Evolutionary conservation across 352 stramenopile genomes (phyloP).

Genomic region (Lagenidium giganteum): DNA sequence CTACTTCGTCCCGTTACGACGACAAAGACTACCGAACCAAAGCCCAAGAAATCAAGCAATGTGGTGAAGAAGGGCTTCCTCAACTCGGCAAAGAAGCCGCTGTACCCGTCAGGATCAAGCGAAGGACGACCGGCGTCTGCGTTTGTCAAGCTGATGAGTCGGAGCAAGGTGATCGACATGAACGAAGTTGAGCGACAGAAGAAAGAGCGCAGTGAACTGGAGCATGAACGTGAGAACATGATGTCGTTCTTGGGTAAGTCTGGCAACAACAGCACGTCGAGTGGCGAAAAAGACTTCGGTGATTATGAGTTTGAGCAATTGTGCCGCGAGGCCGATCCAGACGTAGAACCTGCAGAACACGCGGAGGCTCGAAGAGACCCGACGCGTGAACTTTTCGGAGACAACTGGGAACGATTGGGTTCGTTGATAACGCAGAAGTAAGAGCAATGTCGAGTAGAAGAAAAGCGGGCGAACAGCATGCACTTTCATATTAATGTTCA

Average conservation of each 20-base stretch:
- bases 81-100: slow-evolving; percentile 42
- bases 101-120: slow-evolving; percentile 70
- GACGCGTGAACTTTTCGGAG: slow-evolving; percentile 34
- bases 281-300: slow-evolving; percentile 39
- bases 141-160: slow-evolving; percentile 75
- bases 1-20: no score
- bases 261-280: not conserved
- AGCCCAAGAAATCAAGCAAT: slow-evolving; percentile 15
- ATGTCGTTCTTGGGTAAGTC: slow-evolving; percentile 20
- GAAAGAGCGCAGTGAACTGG: slow-evolving; percentile 9
- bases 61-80: slow-evolving; percentile 78
- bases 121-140: slow-evolving; percentile 58
- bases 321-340: slow-evolving; percentile 69
- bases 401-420: slow-evolving; percentile 42
- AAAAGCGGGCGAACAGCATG: no score
- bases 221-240: slow-evolving; percentile 14
- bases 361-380: slow-evolving; percentile 4
- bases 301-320: slow-evolving; percentile 80
- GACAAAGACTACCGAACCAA: not conserved
- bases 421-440: slow-evolving; percentile 37
- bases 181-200: slow-evolving; percentile 34
- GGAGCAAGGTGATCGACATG: slow-evolving; percentile 80
- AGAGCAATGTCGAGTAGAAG: no score
- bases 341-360: slow-evolving; percentile 29
- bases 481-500: slow-evolving; percentile 2